Base-by-base conservation (phyloP, 441 rosid species). In the Adansonia gregorii region DNA sequence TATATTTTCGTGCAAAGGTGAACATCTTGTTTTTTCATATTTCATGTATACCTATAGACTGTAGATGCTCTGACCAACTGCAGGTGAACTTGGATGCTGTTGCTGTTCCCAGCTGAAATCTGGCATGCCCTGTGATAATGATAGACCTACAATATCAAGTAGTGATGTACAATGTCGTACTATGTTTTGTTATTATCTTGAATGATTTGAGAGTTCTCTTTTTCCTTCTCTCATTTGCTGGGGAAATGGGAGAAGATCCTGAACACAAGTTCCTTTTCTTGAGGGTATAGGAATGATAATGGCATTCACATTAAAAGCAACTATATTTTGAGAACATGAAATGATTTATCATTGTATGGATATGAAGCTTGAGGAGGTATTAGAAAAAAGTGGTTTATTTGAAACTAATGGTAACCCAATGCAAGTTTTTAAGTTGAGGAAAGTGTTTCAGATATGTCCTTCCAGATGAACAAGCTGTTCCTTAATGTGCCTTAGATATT, bases 1-100 rank as follows among this genome's bases (percentile, higher is more conserved):
- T 83, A 82, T 79, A 79, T 78, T 80, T 73, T 79, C 88, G 58
- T 74, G 87, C 90, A 69, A 91, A 94, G 96, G 92, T 91, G 73
- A 46, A 58, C 27, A 39, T 73, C 8, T 12, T 20, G 10, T 51
- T 51, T 51, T 51, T 51, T 46, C 12, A 67, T 7, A 67, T 67
- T 67, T 45, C 56, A 49, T 49, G 15, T 2, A 24, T 69, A 14
- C 2, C 19, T 59, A 22, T 59, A 59, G 64, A 20, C 35, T 24
- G 73, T 51, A 45, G 52, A 17, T 72, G 43, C 58, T 51, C 48
- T 7, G 35, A 72, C 24, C 12, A 15, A 4, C 15, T 54, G 61
- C 43, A 3, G 20, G 9, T 45, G 17, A 10, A 31, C 43, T 63
- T 63, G 10, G 67, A 63, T 27, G 6, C 9, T 5, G 6, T 14